Evolutionary conservation across 768 basidiomycete genomes (phyloP).

Genomic region (Pleurotus djamor): DNA sequence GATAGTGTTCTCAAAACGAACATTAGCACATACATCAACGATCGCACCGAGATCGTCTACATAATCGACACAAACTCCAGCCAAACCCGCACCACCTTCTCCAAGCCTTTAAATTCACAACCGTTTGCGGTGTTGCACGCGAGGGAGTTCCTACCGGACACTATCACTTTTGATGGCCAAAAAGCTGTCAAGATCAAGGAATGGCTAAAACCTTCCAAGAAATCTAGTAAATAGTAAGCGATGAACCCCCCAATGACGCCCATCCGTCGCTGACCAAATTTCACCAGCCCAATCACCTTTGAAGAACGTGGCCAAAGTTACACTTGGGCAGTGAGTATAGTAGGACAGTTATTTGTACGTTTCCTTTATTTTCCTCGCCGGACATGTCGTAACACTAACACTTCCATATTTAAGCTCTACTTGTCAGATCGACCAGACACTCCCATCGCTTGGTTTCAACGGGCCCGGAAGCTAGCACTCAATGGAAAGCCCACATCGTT

Average conservation of each 20-base stretch:
- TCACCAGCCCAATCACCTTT: not conserved
- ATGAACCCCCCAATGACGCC: not conserved
- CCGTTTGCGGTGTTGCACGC: not conserved
- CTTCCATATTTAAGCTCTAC: conserved; percentile 9
- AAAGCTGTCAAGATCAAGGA: not conserved
- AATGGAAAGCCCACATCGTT: conserved; percentile 9
- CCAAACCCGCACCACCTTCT: not conserved
- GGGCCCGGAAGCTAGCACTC: conserved; percentile 11
- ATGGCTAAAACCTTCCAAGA: not conserved
- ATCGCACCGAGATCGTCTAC: not conserved
- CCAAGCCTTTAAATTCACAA: not conserved
- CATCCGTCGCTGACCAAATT: not conserved
- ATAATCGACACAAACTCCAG: not conserved
- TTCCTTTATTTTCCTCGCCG: not conserved
- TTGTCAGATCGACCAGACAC: not conserved
- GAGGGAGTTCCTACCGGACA: not conserved
- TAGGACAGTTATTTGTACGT: not conserved
- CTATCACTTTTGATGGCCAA: not conserved
- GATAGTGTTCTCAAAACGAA: not conserved
- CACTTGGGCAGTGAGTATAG: not conserved
- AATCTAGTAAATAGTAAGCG: not conserved
- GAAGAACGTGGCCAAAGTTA: not conserved
- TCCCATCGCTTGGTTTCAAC: conserved; percentile 22
- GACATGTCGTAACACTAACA: conserved; percentile 4
- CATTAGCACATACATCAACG: not conserved